Conservation (phyloP, 1,284 basidiomycete genomes). For the Phaffia rhodozyma region DNA sequence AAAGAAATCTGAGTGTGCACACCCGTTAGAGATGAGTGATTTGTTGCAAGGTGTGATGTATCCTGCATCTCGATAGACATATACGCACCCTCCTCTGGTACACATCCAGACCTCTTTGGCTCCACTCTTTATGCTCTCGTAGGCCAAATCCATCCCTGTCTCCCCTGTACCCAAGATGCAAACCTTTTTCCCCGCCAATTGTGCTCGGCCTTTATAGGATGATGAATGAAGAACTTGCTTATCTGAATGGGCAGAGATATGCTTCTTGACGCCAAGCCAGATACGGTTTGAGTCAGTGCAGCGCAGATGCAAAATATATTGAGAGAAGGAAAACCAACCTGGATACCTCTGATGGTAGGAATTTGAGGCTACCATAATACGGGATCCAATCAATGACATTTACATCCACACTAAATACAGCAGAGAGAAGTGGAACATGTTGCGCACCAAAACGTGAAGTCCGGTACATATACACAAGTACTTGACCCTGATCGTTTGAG, state of each 20-base stretch:
- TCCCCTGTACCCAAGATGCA: conserved; percentile 53
- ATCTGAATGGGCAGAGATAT: conserved; percentile 19
- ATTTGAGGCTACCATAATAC: not conserved
- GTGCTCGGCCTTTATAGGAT: conserved; percentile 42
- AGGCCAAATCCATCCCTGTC: conserved; percentile 53
- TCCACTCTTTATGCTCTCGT: conserved; percentile 43
- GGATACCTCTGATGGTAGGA: conserved; percentile 22
- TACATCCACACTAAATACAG: conserved; percentile 16
- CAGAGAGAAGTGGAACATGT: too few relatives aligned
- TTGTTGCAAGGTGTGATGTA: not conserved
- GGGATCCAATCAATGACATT: not conserved
- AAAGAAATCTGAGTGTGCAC: conserved; percentile 38
- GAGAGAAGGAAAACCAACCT: conserved; percentile 43
- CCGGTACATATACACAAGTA: conserved; percentile 43
- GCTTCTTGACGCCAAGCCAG: conserved; percentile 16
- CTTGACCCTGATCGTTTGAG: conserved; percentile 30
- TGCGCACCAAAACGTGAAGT: conserved; percentile 22
- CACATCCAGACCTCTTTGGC: conserved; percentile 48
- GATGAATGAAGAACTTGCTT: conserved; percentile 43
- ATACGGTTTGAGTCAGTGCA: not conserved
- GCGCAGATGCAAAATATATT: conserved; percentile 41
- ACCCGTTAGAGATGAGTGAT: not conserved
- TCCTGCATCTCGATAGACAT: not conserved
- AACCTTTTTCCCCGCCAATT: conserved; percentile 42
- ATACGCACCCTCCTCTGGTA: conserved; percentile 39